Conservation (phyloP, 345 rosid species). For the Mangifera indica region DNA sequence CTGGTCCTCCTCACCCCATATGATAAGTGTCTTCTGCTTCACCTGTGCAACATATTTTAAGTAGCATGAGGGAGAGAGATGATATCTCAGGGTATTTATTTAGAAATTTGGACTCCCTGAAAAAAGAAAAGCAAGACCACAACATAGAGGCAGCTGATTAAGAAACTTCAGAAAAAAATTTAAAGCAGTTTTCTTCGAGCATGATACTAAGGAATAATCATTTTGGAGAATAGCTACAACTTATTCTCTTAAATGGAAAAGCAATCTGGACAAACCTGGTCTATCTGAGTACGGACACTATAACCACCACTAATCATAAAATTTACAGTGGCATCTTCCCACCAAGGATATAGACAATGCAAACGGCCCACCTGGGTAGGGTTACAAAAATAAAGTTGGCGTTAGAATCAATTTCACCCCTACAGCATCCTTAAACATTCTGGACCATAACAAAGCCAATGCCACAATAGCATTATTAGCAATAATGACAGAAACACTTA, state of each 20-base stretch:
- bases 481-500: slow-evolving; percentile 31
- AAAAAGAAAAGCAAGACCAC: neutral
- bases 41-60: slow-evolving; percentile 41
- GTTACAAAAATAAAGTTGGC: slow-evolving; percentile 4
- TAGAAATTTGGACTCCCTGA: neutral
- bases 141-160: neutral
- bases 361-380: slow-evolving; percentile 71
- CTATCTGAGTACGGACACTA: slow-evolving; percentile 53
- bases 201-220: neutral
- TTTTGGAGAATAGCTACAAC: neutral
- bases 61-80: slow-evolving; percentile 2
- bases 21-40: slow-evolving; percentile 67
- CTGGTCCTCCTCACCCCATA: slow-evolving; percentile 92
- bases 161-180: neutral
- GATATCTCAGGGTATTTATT: neutral
- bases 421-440: slow-evolving; percentile 4
- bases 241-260: neutral
- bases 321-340: slow-evolving; percentile 85
- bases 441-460: neutral
- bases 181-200: neutral
- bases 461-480: neutral
- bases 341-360: slow-evolving; percentile 88
- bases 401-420: slow-evolving; percentile 12
- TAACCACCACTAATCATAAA: slow-evolving; percentile 91
- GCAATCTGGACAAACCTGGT: slow-evolving; percentile 43